Evolutionary conservation across 2,329 filamentous ascomycete species (phyloP).

Genomic region (Botrytis fabae): DNA sequence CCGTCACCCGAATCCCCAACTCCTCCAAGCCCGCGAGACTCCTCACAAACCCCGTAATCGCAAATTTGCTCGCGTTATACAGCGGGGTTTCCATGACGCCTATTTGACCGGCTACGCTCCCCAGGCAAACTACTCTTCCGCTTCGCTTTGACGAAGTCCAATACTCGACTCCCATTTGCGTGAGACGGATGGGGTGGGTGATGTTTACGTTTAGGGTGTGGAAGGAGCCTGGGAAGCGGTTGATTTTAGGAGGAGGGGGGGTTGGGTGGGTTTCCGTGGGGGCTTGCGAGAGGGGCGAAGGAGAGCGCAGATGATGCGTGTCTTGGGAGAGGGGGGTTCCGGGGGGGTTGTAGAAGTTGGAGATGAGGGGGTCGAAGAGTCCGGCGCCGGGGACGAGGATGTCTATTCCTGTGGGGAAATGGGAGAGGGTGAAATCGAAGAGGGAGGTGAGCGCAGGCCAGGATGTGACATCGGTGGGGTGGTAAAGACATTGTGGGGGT

Average conservation of each 20-base stretch:
- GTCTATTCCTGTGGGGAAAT: conserved; percentile 40
- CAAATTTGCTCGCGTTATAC: conserved; percentile 25
- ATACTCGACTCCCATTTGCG: conserved; percentile 52
- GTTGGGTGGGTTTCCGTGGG: conserved; percentile 12
- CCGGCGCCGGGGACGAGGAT: conserved; percentile 50
- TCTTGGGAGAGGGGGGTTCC: conserved; percentile 34
- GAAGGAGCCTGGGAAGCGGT: conserved; percentile 37
- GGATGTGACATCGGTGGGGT: conserved; percentile 46
- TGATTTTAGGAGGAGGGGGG: not conserved
- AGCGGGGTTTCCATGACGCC: conserved; percentile 44
- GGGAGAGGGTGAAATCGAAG: conserved; percentile 40
- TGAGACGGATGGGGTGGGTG: conserved; percentile 52
- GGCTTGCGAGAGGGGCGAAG: conserved; percentile 34
- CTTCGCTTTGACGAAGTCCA: conserved; percentile 28
- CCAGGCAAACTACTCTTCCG: conserved; percentile 44
- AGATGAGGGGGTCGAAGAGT: conserved; percentile 46
- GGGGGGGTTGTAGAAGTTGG: conserved; percentile 51
- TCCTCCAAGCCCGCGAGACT: conserved; percentile 33
- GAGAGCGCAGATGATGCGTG: conserved; percentile 34
- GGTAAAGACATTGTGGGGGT: conserved; percentile 11
- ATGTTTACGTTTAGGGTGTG: conserved; percentile 51
- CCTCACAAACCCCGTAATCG: conserved; percentile 20
- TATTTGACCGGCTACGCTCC: conserved; percentile 49
- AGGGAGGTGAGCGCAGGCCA: conserved; percentile 44
- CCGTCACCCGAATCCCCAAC: conserved; percentile 46